phyloP scores from a whole-genome alignment of 2,329 filamentous ascomycete genomes.

The Phyllosticta citribraziliensis region DNA sequence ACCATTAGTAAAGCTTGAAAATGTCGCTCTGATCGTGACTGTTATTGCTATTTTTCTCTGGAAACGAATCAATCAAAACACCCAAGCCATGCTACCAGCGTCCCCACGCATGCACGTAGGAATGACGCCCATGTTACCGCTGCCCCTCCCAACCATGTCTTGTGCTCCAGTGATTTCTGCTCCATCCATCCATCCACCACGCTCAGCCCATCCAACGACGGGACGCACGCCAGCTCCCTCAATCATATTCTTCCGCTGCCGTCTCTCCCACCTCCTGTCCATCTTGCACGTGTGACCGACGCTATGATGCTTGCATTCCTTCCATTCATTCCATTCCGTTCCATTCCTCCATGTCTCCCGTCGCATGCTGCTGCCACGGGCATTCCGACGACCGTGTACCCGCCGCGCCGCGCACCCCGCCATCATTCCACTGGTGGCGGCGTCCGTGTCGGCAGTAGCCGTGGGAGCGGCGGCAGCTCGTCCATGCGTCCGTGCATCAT shows the following conservation, averaged over 20 bases:
- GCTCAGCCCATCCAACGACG: neutral
- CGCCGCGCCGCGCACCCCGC: neutral
- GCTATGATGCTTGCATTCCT: neutral
- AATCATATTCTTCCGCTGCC: neutral
- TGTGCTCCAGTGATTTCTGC: too few species aligned
- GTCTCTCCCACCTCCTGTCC: neutral
- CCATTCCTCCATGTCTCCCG: neutral
- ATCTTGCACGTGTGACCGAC: neutral
- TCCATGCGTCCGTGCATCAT: neutral
- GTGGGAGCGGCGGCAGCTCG: neutral
- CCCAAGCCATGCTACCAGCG: too few species aligned
- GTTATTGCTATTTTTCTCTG: too few species aligned
- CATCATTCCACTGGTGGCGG: neutral
- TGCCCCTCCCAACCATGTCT: too few species aligned
- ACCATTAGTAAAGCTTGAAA: too few species aligned
- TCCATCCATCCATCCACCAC: too few species aligned
- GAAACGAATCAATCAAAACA: too few species aligned
- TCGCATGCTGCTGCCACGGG: too few species aligned
- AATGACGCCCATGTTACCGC: too few species aligned
- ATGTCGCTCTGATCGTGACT: too few species aligned
- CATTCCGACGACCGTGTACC: too few species aligned
- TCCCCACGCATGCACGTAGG: too few species aligned
- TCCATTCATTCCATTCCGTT: neutral
- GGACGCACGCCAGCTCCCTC: neutral
- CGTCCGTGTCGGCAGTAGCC: neutral